A percentile compares a stretch with the other conserved stretches of the same genome.
These are phyloP conservation scores for Domatiomyces globalis DNA, from an alignment of 2,329 filamentous ascomycete genomes.

Conservation along the genomic window DNA sequence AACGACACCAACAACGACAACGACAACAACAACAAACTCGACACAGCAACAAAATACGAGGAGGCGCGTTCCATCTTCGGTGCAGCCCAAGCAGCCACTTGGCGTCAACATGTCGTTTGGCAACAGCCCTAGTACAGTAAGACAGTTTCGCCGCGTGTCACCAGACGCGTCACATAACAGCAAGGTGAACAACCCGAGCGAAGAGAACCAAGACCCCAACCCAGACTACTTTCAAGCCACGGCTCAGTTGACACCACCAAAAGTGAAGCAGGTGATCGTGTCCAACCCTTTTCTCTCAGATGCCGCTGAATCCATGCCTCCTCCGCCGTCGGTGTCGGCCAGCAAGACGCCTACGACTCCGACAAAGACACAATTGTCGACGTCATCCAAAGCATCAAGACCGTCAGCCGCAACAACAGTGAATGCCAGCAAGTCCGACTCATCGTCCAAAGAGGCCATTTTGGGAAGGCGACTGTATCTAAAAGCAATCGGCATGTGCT, in stretches of 20 bases:
- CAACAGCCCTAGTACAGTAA: slow-evolving; percentile 80
- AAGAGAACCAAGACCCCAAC: slow-evolving; percentile 9
- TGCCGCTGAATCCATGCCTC: slow-evolving; percentile 2
- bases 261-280: slow-evolving; percentile 5
- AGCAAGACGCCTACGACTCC: background rate
- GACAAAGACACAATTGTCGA: background rate
- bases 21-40: slow-evolving; percentile 1
- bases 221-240: slow-evolving; percentile 4
- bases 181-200: slow-evolving; percentile 4
- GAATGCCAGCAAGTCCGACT: slow-evolving; percentile 5
- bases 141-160: slow-evolving; percentile 85
- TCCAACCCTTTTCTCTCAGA: background rate
- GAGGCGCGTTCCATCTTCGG: slow-evolving; percentile 31
- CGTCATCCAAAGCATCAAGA: slow-evolving; percentile 3
- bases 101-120: slow-evolving; percentile 87
- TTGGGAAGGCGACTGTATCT: slow-evolving; percentile 69
- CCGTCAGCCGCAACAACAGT: slow-evolving; percentile 11
- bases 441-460: slow-evolving; percentile 59
- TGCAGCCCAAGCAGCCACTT: slow-evolving; percentile 56
- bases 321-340: background rate
- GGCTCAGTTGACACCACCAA: slow-evolving; percentile 12
- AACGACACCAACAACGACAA: slow-evolving; percentile 1
- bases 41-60: slow-evolving; percentile 13
- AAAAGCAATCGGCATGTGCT: slow-evolving; percentile 66
- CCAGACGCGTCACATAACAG: slow-evolving; percentile 30